These are phyloP conservation scores for Nepenthes alata DNA, from an alignment of 179 eudicot species.

Conservation along the genomic window DNA sequence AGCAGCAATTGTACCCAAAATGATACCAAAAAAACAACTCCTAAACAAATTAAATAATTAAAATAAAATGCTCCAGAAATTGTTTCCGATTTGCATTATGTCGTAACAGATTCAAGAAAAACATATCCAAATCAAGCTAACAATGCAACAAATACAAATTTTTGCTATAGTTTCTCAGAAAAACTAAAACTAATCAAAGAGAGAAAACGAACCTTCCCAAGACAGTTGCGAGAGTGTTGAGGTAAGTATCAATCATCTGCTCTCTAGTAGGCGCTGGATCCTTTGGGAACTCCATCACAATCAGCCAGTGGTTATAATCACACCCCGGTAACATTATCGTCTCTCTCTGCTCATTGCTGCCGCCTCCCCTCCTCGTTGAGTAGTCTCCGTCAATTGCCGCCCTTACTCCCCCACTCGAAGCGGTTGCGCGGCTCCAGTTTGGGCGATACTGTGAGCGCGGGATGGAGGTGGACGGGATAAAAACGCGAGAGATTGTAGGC, in stretches of 20 bases:
- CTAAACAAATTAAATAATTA: no score
- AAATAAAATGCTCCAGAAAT: no score
- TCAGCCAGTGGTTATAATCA: slow-evolving; percentile 85
- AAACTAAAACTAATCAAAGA: no score
- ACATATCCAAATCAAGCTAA: no score
- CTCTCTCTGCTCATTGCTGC: slow-evolving; percentile 42
- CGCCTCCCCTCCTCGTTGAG: slow-evolving; percentile 28
- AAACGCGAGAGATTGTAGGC: slow-evolving; percentile 9
- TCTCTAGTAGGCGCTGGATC: slow-evolving; percentile 83
- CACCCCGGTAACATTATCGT: slow-evolving; percentile 77
- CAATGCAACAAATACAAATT: no score
- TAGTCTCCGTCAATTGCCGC: slow-evolving; percentile 38
- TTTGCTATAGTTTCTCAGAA: no score
- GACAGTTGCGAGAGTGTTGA: slow-evolving; percentile 64
- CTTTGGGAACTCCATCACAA: slow-evolving; percentile 87
- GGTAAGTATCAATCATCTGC: slow-evolving; percentile 85
- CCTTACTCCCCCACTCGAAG: no score
- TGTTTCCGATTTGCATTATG: no score
- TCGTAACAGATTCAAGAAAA: no score
- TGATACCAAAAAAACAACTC: no score
- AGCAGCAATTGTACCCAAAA: no score
- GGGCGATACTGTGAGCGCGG: neutral
- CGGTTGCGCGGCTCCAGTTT: neutral
- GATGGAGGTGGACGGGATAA: neutral
- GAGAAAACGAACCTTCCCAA: slow-evolving; percentile 55